Evolutionary conservation across 2,329 filamentous ascomycete species (phyloP).

Genomic region (Penicillium nordicum): DNA sequence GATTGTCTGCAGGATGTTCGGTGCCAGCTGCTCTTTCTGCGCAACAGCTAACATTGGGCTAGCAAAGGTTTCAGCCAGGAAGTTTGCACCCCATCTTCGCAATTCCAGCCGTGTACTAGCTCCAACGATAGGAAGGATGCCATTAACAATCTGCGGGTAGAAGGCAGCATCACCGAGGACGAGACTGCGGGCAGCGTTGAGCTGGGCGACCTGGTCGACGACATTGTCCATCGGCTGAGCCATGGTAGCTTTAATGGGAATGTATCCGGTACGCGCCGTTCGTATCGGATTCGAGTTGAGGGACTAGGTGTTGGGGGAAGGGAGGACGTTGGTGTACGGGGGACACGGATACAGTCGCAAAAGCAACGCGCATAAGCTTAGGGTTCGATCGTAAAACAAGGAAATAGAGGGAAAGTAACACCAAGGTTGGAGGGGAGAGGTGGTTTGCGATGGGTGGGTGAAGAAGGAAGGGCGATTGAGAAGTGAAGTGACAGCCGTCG

Average conservation of each 20-base stretch:
- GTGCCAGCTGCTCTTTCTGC: conserved; percentile 75
- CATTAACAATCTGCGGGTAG: conserved; percentile 87
- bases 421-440: neutral
- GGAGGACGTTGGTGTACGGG: conserved; percentile 3
- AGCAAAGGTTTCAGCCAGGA: conserved; percentile 91
- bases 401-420: neutral
- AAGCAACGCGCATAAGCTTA: conserved; percentile 10
- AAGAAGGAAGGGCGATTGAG: neutral
- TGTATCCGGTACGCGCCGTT: conserved; percentile 5
- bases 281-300: neutral
- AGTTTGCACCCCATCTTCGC: conserved; percentile 93
- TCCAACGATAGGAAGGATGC: conserved; percentile 86
- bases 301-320: neutral
- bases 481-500: conserved; percentile 1
- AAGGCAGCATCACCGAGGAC: conserved; percentile 82
- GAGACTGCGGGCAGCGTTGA: conserved; percentile 85
- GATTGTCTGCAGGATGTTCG: conserved; percentile 74
- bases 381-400: neutral
- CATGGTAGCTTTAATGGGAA: conserved; percentile 44
- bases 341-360: conserved; percentile 11
- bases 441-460: neutral
- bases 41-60: conserved; percentile 75
- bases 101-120: conserved; percentile 72
- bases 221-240: conserved; percentile 57
- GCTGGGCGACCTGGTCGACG: conserved; percentile 76